Conservation (phyloP, 1,284 basidiomycete genomes). For the Marasmius sp. region DNA sequence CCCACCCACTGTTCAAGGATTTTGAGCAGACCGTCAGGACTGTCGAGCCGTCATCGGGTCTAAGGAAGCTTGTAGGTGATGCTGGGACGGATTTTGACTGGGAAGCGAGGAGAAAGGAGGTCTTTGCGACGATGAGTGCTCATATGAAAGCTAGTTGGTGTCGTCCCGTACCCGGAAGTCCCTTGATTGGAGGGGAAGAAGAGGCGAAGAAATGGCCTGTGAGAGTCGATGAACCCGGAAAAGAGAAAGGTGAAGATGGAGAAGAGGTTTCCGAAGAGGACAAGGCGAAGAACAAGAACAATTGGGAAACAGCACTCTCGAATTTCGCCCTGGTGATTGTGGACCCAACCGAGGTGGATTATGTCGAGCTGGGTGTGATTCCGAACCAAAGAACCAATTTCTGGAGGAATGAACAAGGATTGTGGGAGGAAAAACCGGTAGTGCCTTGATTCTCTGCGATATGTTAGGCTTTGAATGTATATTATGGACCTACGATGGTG, state of each 20-base stretch:
- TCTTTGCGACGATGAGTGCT: conserved; percentile 54
- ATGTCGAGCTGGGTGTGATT: conserved; percentile 50
- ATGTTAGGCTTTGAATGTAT: neutral
- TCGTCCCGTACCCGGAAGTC: conserved; percentile 55
- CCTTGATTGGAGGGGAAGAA: conserved; percentile 46
- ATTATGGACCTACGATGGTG: neutral
- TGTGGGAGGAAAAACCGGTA: conserved; percentile 54
- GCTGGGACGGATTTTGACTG: conserved; percentile 49
- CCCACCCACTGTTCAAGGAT: conserved; percentile 26
- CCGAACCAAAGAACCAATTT: conserved; percentile 61
- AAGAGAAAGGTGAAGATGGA: conserved; percentile 3
- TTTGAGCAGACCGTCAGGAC: neutral
- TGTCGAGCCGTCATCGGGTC: neutral
- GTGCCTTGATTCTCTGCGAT: conserved; percentile 45
- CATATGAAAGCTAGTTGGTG: conserved; percentile 68
- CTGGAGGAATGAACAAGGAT: conserved; percentile 31
- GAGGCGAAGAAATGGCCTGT: conserved; percentile 59
- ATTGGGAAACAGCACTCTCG: conserved; percentile 49
- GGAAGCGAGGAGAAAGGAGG: conserved; percentile 54
- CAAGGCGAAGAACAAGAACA: conserved; percentile 33
- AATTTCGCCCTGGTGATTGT: conserved; percentile 68
- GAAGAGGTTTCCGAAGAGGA: conserved; percentile 32
- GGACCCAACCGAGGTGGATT: conserved; percentile 65
- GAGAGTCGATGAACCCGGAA: conserved; percentile 34
- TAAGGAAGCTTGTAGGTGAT: neutral